Evolutionary conservation across 2,329 filamentous ascomycete species (phyloP), one percentile per base, ranked within the genome.

Genomic region (Cladosporium sp.): DNA sequence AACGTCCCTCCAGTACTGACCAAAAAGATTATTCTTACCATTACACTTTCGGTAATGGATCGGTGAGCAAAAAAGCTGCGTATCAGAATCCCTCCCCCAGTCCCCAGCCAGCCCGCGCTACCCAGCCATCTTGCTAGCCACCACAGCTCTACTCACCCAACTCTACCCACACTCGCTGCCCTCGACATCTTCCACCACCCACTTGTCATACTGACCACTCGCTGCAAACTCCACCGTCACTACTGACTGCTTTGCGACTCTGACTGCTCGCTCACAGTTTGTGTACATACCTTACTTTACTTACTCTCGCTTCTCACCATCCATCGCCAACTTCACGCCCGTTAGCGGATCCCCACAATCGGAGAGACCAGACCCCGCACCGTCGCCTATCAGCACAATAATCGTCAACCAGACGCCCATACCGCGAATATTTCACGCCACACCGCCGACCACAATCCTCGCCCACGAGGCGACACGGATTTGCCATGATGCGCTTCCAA

Each of bases 401-500:
- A 39, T 40, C 32, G 13, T 18, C 32, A n/a, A 15, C n/a, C n/a
- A 35, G 13, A 4, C 32, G 15, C 32, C 32, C 12, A 30, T 20
- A 38, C 33, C 33, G 19, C 30, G 38, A 43, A 41, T 38, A 50
- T 41, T 43, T 33, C 39, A 19, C 35, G 58, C 58, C 16, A 38
- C 32, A 43, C 40, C 22, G 13, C 38, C 39, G 51, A 42, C 18
- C 43, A 27, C 56, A 59, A 57, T 56, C 54, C 55, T 48, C 53
- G 52, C 50, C 54, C 49, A 56, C 57, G 53, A 56, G 53, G 53
- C 52, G 50, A 38, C 52, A 52, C 53, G 29, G 43, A 33, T 2
- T 22, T 48, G 43, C 52, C 27, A 52, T 35, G 43, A 61, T 63
- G 59, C 62, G 56, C 47, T 53, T 57, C 53, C 55, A 59, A 25